A percentile compares a stretch with the other conserved stretches of the same genome.
phyloP scores from a whole-genome alignment of 805 yeast genomes.

The Saturnispora zaruensis region DNA sequence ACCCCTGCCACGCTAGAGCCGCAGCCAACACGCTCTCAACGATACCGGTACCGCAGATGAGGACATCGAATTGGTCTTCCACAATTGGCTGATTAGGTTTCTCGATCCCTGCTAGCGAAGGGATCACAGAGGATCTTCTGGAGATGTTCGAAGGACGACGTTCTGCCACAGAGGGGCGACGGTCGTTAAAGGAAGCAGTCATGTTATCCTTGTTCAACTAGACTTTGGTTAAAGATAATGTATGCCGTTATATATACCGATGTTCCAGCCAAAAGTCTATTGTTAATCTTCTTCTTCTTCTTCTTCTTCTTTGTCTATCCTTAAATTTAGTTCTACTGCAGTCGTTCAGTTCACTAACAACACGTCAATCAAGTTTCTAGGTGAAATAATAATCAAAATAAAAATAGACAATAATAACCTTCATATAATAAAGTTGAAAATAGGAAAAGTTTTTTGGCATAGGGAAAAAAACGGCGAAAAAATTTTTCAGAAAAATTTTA shows the following conservation, averaged over 20 bases:
- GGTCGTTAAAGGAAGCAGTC: conserved; percentile 53
- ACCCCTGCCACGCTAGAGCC: conserved; percentile 96
- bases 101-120: conserved; percentile 70
- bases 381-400: neutral
- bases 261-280: neutral
- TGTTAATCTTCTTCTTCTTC: neutral
- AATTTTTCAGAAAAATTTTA: neutral
- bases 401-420: neutral
- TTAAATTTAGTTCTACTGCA: neutral
- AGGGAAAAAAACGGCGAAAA: neutral
- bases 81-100: conserved; percentile 55
- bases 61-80: conserved; percentile 71
- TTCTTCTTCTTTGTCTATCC: neutral
- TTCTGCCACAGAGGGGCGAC: conserved; percentile 47
- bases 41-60: conserved; percentile 88
- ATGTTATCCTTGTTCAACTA: conserved; percentile 28
- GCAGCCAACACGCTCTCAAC: conserved; percentile 86
- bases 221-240: neutral
- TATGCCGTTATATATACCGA: neutral
- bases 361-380: neutral
- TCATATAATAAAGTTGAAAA: neutral
- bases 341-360: neutral
- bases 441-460: neutral
- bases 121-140: conserved; percentile 39
- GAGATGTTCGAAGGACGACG: conserved; percentile 28